Evolutionary conservation across 257 asterid genomes (phyloP), one percentile per base, ranked within the genome.

Genomic region (Dorcoceras hygrometricum): DNA sequence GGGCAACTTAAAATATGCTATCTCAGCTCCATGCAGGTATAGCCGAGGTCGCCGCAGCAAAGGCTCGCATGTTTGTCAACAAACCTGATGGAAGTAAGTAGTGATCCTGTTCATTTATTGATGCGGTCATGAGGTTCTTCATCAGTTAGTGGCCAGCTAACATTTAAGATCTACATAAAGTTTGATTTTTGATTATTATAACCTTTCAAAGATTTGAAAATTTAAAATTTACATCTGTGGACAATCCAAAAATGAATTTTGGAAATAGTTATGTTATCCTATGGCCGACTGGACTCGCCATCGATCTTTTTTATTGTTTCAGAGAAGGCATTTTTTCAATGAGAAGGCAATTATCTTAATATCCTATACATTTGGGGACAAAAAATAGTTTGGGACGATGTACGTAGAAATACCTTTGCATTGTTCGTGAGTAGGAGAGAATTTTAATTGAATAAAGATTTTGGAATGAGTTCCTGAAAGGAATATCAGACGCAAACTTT

Each of bases 41-140:
- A 77, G 97, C 99, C 29, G 99, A 94, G 78, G 99, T 94, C 56
- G 99, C 99, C 28, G 99, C 99, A 25, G 99, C 99, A 23, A 94
- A 94, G 85, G 95, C 99, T 14, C 87, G 99, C 67, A 94, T 94
- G 99, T 94, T 94, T 76, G 66, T 85, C 55, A 88, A 90, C 85
- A 90, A 94, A 74, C 99, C 99, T 53, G 95, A 94, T 80, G 99
- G 99, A 85, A 94, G 99, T 93, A 83, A 68, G 97, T 78, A 23
- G 6, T 56, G 7, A 55, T 23, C 46, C 12, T 29, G 2, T 36
- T 63, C 57, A 23, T 70, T 39, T 24, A 36, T 57, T 66, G 22
- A 54, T 64, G 46, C 34, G 39, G 65, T 34, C 24, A 62, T 57
- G 23, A 26, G 26, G 62, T 28, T 66, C 39, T 26, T 36, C 63